Base-by-base conservation (phyloP, 2,329 filamentous ascomycete species). In the Sporothrix pseudoabietina region DNA sequence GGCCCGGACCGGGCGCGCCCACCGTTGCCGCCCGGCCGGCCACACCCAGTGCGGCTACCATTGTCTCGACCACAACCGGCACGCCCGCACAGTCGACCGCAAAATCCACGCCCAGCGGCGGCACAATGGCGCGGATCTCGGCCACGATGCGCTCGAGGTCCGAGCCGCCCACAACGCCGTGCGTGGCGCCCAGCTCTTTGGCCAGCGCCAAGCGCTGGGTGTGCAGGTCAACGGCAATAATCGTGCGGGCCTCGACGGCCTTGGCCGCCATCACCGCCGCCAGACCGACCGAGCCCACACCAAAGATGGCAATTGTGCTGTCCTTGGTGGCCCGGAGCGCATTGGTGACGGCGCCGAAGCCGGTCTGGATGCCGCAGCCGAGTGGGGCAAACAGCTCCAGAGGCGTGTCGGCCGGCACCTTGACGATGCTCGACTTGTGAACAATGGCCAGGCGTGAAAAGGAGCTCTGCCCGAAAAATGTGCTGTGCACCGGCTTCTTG, bases 41-140 rank as follows among this genome's bases (percentile, higher is more conserved):
- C 75, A 74, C 77, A 12, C 80, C 79, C 47, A 85, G 80, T 75
- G 83, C 82, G 69, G 85, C 84, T 74, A 86, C 82, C 80, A 85
- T 85, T 32, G 80, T 82, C 44, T 79, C 79, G 78, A 86, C 80
- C 75, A 85, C 78, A 77, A 80, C 75, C 78, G 83, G 78, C 75
- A 80, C 41, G 47, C 77, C 75, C 22, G 79, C 79, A 44, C 78
- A 81, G 54, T 81, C 80, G 16, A 80, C 77, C 8, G 80, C 80
- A 63, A 77, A 81, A 49, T 81, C 77, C 3, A 79, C 78, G 0
- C 80, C 80, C 22, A 76, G 75, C 0, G 76, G 74, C 35, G 75
- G 75, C 0, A 80, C 80, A 68, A 82, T 81, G 0, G 81, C 77
- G 26, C 65, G 44, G 26, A 68, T 52, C 1, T 68, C 65, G 44